Evolutionary conservation across 2,329 filamentous ascomycete species (phyloP).

Genomic region (Stemphylium vesicarium): DNA sequence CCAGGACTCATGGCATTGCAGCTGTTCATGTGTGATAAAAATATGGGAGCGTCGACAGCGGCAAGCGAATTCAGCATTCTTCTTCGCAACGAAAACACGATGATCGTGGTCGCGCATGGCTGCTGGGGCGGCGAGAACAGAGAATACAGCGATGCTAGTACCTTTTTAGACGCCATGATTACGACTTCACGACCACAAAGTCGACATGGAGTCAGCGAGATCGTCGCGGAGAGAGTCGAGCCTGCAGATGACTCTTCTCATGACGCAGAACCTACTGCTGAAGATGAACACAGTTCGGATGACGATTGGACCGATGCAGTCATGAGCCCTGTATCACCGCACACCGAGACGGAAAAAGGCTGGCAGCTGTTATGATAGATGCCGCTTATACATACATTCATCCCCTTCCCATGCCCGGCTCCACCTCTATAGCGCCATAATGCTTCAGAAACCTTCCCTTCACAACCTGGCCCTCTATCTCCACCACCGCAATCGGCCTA

Average conservation of each 20-base stretch:
- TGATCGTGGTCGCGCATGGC: conserved; percentile 14
- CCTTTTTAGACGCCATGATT: conserved; percentile 13
- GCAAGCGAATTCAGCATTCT: conserved; percentile 19
- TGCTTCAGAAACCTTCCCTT: conserved; percentile 22
- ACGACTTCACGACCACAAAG: not conserved
- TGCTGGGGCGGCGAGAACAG: conserved; percentile 3
- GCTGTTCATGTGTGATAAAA: conserved; percentile 27
- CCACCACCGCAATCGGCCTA: conserved; percentile 18
- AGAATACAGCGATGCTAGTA: conserved; percentile 5
- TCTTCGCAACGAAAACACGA: conserved; percentile 12
- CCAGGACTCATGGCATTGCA: conserved; percentile 22
- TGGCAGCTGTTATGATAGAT: too few relatives aligned
- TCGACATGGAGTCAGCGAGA: not conserved
- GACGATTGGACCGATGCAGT: conserved; percentile 16
- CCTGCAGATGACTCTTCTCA: not conserved
- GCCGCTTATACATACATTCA: not conserved
- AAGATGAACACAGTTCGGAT: not conserved
- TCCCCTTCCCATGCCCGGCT: conserved; percentile 14
- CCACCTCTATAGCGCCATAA: conserved; percentile 17
- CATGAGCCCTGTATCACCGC: not conserved
- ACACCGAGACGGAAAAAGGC: not conserved
- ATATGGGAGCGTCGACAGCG: conserved; percentile 3
- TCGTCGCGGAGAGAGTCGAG: not conserved
- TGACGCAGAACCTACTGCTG: not conserved
- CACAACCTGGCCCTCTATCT: conserved; percentile 6